phyloP scores from a whole-genome alignment of 2,329 filamentous ascomycete genomes.

The Pezicula neosporulosa region DNA sequence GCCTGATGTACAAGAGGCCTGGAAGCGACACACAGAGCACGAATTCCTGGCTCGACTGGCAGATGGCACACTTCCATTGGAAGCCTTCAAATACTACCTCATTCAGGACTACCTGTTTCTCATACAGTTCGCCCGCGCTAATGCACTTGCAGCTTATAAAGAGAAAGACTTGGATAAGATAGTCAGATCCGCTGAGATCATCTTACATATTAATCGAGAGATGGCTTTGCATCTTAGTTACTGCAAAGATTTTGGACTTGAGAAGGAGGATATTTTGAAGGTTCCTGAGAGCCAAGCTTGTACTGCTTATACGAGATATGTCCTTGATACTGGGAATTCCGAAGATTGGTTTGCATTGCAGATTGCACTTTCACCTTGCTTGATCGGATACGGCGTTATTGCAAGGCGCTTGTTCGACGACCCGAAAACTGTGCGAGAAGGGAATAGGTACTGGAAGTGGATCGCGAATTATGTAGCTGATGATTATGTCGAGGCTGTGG shows the following conservation, averaged over 20 bases:
- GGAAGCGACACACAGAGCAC: slow-evolving; percentile 74
- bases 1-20: slow-evolving; percentile 65
- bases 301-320: slow-evolving; percentile 66
- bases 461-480: slow-evolving; percentile 80
- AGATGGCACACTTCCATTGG: slow-evolving; percentile 65
- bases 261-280: slow-evolving; percentile 63
- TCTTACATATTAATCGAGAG: slow-evolving; percentile 72
- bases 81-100: slow-evolving; percentile 81
- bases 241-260: slow-evolving; percentile 74
- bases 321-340: slow-evolving; percentile 82
- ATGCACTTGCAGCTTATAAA: slow-evolving; percentile 81
- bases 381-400: slow-evolving; percentile 81
- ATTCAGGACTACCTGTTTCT: slow-evolving; percentile 81
- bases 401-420: slow-evolving; percentile 65
- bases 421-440: slow-evolving; percentile 50
- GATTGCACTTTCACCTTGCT: slow-evolving; percentile 75
- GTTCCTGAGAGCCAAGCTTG: slow-evolving; percentile 72
- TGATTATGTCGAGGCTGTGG: slow-evolving; percentile 70
- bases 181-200: slow-evolving; percentile 59
- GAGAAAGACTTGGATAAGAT: slow-evolving; percentile 70
- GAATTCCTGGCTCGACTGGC: slow-evolving; percentile 76
- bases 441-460: slow-evolving; percentile 81
- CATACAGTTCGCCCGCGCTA: slow-evolving; percentile 81
- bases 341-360: slow-evolving; percentile 84
- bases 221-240: slow-evolving; percentile 77